Evolutionary conservation across 768 basidiomycete species (phyloP).

Genomic region (Lentinula sp.): DNA sequence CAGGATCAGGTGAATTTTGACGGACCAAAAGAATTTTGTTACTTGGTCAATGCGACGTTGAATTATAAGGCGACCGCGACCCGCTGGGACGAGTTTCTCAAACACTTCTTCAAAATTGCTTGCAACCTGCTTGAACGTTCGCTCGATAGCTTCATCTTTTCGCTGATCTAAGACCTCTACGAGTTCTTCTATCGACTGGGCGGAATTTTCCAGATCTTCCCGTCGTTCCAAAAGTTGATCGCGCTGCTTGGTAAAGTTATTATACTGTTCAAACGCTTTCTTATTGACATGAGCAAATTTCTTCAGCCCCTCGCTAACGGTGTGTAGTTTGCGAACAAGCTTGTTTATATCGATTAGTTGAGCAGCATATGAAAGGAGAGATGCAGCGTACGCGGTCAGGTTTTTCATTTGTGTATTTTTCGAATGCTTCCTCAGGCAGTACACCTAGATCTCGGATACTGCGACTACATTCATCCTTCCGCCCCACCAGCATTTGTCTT

Average conservation of each 20-base stretch:
- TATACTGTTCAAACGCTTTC: slow-evolving; percentile 98
- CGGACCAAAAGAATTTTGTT: slow-evolving; percentile 8
- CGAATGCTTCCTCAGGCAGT: slow-evolving; percentile 93
- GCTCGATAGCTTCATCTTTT: slow-evolving; percentile 97
- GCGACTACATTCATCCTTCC: slow-evolving; percentile 92
- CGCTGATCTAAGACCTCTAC: slow-evolving; percentile 92
- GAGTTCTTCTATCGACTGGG: slow-evolving; percentile 84
- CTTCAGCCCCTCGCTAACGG: slow-evolving; percentile 87
- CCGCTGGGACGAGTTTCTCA: slow-evolving; percentile 91
- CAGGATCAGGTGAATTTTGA: not conserved
- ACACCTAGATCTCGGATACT: slow-evolving; percentile 96
- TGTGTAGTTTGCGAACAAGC: slow-evolving; percentile 91
- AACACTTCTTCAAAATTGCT: slow-evolving; percentile 97
- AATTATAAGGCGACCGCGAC: slow-evolving; percentile 86
- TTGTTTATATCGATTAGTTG: slow-evolving; percentile 24
- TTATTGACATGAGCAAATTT: slow-evolving; percentile 99
- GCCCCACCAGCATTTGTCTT: slow-evolving; percentile 72
- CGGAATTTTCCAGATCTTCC: slow-evolving; percentile 88
- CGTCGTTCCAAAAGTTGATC: slow-evolving; percentile 84
- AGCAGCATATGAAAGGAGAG: not conserved
- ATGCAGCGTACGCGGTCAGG: slow-evolving; percentile 62
- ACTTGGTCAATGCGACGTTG: slow-evolving; percentile 87
- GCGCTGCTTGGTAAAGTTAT: slow-evolving; percentile 95
- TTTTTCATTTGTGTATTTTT: slow-evolving; percentile 86
- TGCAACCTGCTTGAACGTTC: slow-evolving; percentile 97